Evolutionary conservation across 2,329 filamentous ascomycete species (phyloP), one percentile per base, ranked within the genome.

Genomic region (Lecanosticta acicola): DNA sequence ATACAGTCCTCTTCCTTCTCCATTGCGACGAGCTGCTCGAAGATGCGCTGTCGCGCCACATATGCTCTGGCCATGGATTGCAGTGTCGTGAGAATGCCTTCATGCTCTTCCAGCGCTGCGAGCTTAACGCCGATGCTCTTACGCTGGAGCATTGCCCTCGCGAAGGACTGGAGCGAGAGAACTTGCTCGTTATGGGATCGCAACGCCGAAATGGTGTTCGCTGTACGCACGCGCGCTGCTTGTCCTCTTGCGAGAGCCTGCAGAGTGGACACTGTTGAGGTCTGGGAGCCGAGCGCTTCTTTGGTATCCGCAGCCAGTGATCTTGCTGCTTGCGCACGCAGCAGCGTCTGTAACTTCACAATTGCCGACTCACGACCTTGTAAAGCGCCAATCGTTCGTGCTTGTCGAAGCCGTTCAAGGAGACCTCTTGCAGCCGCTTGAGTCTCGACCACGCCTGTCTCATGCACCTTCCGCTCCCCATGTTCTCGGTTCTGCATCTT

Each of bases 61-160:
- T 73, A 79, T n/a, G 83, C 87, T 53, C 86, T 77, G 19, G 78
- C 76, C 36, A 76, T 71, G 16, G 81, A 78, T 64, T 94, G 87
- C 1, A 94, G 71, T 18, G 74, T 69, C 16, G 71, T 75, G 41
- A 87, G 79, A 5, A 72, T 68, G 1, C 72, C 59, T 7, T 75
- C 74, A 56, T 87, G 74, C 35, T 70, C 71, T 43, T 80, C 72
- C 16, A 94, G 72, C 2, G 75, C 71, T 45, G 68, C 64, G 35
- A 72, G 65, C 54, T 75, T 66, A 59, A 67, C 65, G 49, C 67
- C 65, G 47, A 71, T 65, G 46, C 59, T 68, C 54, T 65, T 69
- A 41, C 68, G 68, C 45, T 69, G 64, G 37, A 73, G 62, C 58
- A 70, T 70, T 39, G 71, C 75, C 50, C 79, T 70, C 35, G 71